Evolutionary conservation across 352 stramenopile genomes (phyloP), one percentile per base, ranked within the genome.

Genomic region (Phytopythium kandeliae): DNA sequence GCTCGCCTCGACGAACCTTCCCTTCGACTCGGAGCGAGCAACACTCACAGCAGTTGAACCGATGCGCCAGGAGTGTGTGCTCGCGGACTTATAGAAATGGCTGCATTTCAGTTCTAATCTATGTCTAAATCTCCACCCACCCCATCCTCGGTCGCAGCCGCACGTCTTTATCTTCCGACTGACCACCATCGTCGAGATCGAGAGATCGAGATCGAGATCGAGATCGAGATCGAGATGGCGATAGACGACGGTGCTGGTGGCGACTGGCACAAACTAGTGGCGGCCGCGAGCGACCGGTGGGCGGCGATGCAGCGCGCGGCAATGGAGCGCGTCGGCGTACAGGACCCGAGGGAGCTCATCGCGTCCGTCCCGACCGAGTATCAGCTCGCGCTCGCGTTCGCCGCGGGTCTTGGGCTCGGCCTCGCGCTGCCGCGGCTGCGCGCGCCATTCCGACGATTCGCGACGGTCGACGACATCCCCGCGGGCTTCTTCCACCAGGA

Each of bases 381-480:
- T 16, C 63, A 74, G 16, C 47, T 87, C 15, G 46, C 71, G 26
- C 55, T 64, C 26, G 78, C 77, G 21, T 89, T 92, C 49, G 60
- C 69, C 15, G 50, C 69, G 10, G 81, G 81, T 6, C 22, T 92
- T 9, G 67, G 69, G 36, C 46, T 89, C 6, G 81, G 78, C 0
- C 58, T 90, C 33, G 35, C 83, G 25, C 54, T 88, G 19, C 74
- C 81, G 0, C 60, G 64, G 44, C 54, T 92, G 43, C 70, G 69
- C 19, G 77, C 75, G 55, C 72, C 77, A 11, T 90, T 92, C 58
- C 76, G 77, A 9, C 70, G 78, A 13, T 90, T 85, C 45, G 56
- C 63, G 54, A 94, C 81, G 2, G 83, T 92, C 30, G 81, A 88
- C 17, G 81, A 95, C 63, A 69, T 95, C 42, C 85, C 85, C 25